Evolutionary conservation across 805 yeast species (phyloP).

Genomic region (Myxozyma monticola): DNA sequence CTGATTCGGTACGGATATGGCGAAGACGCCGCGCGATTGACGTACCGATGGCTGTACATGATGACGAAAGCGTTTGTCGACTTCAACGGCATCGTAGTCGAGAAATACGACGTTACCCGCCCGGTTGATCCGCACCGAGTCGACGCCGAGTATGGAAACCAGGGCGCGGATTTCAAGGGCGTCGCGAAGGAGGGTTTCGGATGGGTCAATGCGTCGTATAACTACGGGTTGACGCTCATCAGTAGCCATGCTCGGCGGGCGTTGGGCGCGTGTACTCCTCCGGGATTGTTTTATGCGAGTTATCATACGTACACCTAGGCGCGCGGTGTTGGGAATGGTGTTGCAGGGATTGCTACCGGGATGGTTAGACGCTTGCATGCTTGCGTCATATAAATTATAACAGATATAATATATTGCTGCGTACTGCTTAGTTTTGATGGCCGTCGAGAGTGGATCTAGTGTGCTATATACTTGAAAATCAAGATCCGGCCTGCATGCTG

Average conservation of each 20-base stretch:
- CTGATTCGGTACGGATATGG: slow-evolving; percentile 67
- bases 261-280: slow-evolving; percentile 76
- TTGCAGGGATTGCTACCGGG: too few relatives aligned
- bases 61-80: slow-evolving; percentile 90
- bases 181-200: slow-evolving; percentile 97
- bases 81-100: slow-evolving; percentile 91
- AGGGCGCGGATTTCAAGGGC: slow-evolving; percentile 88
- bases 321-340: too few relatives aligned
- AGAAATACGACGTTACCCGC: slow-evolving; percentile 86
- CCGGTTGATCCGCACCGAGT: slow-evolving; percentile 85
- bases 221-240: slow-evolving; percentile 68
- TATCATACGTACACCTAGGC: neutral
- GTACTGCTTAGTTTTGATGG: too few relatives aligned
- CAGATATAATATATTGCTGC: too few relatives aligned
- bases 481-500: too few relatives aligned
- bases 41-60: slow-evolving; percentile 84
- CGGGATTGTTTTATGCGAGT: slow-evolving; percentile 52
- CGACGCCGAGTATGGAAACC: slow-evolving; percentile 95
- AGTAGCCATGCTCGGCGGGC: slow-evolving; percentile 70
- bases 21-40: slow-evolving; percentile 65
- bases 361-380: too few relatives aligned
- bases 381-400: too few relatives aligned
- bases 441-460: too few relatives aligned
- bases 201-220: slow-evolving; percentile 91
- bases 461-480: too few relatives aligned